Base-by-base conservation (phyloP, 1,139 yeast species). In the Scheffersomyces titani region DNA sequence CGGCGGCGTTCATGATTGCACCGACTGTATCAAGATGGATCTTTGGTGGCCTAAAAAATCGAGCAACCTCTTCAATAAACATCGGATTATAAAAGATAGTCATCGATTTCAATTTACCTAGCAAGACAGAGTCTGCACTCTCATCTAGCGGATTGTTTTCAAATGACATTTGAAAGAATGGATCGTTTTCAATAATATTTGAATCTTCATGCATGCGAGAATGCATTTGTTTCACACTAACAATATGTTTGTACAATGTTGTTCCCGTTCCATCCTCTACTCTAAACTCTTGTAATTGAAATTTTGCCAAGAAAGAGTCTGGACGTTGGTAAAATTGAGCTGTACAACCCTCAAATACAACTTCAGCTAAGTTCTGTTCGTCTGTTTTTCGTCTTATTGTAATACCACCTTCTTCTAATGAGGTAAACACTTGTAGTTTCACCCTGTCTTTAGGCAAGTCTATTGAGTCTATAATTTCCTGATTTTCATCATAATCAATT, bases 1-100 rank as follows among this genome's bases (percentile, higher is more conserved):
- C 97, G 0, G 99, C 99, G 0, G 97, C 98, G 70, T 87, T 90
- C 86, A 96, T 86, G 36, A 96, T 86, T 5, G 96, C 96, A 40
- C 94, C 96, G 47, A 96, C 86, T 0, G 98, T 92, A 66, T 92
- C 97, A 58, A 89, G 77, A 65, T 93, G 97, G 46, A 87, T 86
- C 58, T 86, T 86, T 16, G 98, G 97, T 1, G 98, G 97, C 51
- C 83, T 86, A 77, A 96, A 94, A 67, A 96, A 94, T 56, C 72
- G 74, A 16, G 83, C 79, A 52, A 94, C 79, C 56, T 87, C 90
- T 64, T 92, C 96, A 50, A 94, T 80, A 65, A 96, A 91, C 54
- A 77, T 82, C 6, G 92, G 89, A 70, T 93, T 93, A 70, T 94
- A 94, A 66, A 90, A 92, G 19, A 96, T 86, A 0, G 97, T 91